Conservation (phyloP, 2,329 filamentous ascomycete species). For the Epichloe scottii region DNA sequence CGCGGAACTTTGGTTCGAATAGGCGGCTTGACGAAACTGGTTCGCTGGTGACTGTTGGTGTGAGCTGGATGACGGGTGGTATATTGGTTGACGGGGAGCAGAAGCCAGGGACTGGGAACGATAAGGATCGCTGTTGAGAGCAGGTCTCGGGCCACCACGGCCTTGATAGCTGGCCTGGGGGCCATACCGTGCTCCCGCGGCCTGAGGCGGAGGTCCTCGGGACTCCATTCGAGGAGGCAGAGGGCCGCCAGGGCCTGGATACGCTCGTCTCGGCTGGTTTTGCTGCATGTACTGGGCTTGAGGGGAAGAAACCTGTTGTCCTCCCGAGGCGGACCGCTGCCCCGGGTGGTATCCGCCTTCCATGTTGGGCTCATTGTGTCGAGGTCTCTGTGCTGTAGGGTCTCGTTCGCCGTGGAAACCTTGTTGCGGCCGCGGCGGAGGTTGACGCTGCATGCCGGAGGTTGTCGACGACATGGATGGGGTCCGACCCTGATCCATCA, state of each 20-base stretch:
- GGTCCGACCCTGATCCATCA: constrained; percentile 52
- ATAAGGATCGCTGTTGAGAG: constrained; percentile 73
- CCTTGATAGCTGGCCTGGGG: constrained; percentile 50
- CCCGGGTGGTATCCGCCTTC: constrained; percentile 40
- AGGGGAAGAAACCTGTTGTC: constrained; percentile 28
- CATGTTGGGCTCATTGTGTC: constrained; percentile 25
- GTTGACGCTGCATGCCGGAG: constrained; percentile 46
- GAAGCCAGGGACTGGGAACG: constrained; percentile 88
- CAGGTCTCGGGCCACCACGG: constrained; percentile 49
- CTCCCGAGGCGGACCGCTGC: constrained; percentile 38
- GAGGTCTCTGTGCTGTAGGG: constrained; percentile 14
- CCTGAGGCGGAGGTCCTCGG: constrained; percentile 35
- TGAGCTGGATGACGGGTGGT: constrained; percentile 48
- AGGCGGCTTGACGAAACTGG: constrained; percentile 67
- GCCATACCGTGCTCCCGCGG: constrained; percentile 26
- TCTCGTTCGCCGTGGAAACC: constrained; percentile 24
- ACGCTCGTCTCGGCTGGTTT: constrained; percentile 29
- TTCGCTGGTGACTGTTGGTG: constrained; percentile 57
- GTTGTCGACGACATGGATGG: constrained; percentile 58
- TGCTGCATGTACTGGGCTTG: constrained; percentile 35
- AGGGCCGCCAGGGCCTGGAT: constrained; percentile 27
- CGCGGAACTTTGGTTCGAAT: constrained; percentile 49
- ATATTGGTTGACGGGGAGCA: constrained; percentile 59
- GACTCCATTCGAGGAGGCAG: constrained; percentile 57
- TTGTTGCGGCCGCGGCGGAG: constrained; percentile 43